Percentiles rank a stretch among this genome's conserved stretches.
Conservation (phyloP, 2,329 filamentous ascomycete genomes). For the Cadophora gregata region DNA sequence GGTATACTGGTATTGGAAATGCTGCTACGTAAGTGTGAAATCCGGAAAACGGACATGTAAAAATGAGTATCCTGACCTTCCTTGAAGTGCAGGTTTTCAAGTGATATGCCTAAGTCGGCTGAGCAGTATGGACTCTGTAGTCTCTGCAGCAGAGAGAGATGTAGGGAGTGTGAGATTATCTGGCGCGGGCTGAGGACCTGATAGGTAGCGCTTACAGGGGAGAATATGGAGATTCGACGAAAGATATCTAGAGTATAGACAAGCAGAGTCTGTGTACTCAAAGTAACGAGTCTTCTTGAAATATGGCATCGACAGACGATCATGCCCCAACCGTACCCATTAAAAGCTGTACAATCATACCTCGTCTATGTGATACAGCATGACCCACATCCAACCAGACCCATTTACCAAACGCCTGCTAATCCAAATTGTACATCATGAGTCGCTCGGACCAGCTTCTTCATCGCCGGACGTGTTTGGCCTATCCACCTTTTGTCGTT, state of each 20-base stretch:
- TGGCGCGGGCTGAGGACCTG: not conserved
- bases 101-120: not conserved
- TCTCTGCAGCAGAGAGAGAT: not conserved
- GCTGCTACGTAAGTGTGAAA: not conserved
- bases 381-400: slow-evolving; percentile 18
- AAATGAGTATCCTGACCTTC: not conserved
- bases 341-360: slow-evolving; percentile 11
- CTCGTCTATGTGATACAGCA: slow-evolving; percentile 10
- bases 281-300: not conserved
- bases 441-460: slow-evolving; percentile 40
- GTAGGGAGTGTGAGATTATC: not conserved
- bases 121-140: not conserved
- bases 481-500: slow-evolving; percentile 31
- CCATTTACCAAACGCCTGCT: slow-evolving; percentile 16
- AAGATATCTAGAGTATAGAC: not conserved
- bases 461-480: slow-evolving; percentile 32
- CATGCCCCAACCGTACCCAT: not conserved
- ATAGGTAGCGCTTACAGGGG: not conserved
- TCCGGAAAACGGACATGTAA: too few species aligned
- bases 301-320: not conserved
- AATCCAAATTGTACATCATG: slow-evolving; percentile 30
- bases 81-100: not conserved
- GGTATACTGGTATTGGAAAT: not conserved
- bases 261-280: not conserved
- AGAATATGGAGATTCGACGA: not conserved